Evolutionary conservation across 2,329 filamentous ascomycete species (phyloP).

Genomic region (Cladosporium sphaerospermum): DNA sequence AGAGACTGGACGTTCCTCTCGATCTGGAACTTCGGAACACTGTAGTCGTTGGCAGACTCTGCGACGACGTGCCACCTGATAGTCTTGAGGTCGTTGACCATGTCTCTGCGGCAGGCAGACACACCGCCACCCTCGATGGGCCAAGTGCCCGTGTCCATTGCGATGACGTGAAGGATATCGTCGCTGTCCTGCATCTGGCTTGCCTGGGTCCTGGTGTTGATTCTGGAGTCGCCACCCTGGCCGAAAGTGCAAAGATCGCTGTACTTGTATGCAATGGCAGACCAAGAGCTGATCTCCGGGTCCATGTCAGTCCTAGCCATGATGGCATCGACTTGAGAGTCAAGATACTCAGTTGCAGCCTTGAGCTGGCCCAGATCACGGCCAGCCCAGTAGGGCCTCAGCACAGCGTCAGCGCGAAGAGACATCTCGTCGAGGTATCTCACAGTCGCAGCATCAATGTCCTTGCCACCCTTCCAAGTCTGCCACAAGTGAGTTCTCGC

Average conservation of each 20-base stretch:
- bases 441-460: slow-evolving; percentile 35
- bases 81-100: slow-evolving; percentile 38
- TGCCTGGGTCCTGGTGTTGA: slow-evolving; percentile 44
- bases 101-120: slow-evolving; percentile 36
- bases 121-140: slow-evolving; percentile 39
- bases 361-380: slow-evolving; percentile 32
- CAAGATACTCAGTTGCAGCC: slow-evolving; percentile 32
- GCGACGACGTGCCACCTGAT: slow-evolving; percentile 40
- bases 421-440: slow-evolving; percentile 36
- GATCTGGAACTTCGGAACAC: slow-evolving; percentile 38
- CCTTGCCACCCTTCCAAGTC: slow-evolving; percentile 34
- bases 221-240: slow-evolving; percentile 47
- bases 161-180: slow-evolving; percentile 34
- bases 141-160: slow-evolving; percentile 39
- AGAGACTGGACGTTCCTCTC: slow-evolving; percentile 39
- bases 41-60: slow-evolving; percentile 39
- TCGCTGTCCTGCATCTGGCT: slow-evolving; percentile 39
- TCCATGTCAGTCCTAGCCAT: slow-evolving; percentile 47
- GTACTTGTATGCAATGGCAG: slow-evolving; percentile 45
- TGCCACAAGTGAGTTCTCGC: slow-evolving; percentile 36
- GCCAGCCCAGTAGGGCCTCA: slow-evolving; percentile 34
- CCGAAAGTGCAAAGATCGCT: slow-evolving; percentile 49
- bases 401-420: slow-evolving; percentile 30
- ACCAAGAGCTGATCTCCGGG: slow-evolving; percentile 48
- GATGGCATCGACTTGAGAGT: slow-evolving; percentile 41